Percentiles rank a stretch among this genome's conserved stretches.
These are phyloP conservation scores for Microdochium nivale DNA, from an alignment of 2,329 filamentous ascomycete genomes.

Conservation along the genomic window DNA sequence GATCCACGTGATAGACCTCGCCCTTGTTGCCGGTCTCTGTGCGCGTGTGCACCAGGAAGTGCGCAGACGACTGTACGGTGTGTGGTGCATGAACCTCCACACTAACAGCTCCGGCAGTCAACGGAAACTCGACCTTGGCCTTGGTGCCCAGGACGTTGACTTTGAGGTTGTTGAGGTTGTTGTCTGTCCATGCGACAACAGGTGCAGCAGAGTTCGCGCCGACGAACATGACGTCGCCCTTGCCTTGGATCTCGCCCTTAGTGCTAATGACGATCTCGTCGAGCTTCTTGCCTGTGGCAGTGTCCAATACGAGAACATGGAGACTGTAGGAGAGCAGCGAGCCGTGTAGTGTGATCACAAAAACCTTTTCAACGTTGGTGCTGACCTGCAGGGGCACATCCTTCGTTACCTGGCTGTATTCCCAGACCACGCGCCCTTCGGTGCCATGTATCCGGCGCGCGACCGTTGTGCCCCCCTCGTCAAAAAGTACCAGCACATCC, in stretches of 20 bases:
- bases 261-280: slow-evolving; percentile 65
- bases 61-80: slow-evolving; percentile 60
- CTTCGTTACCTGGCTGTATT: slow-evolving; percentile 58
- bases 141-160: slow-evolving; percentile 62
- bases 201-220: slow-evolving; percentile 69
- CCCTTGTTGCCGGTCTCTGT: slow-evolving; percentile 66
- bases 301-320: slow-evolving; percentile 67
- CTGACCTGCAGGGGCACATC: slow-evolving; percentile 69
- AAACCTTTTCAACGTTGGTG: slow-evolving; percentile 61
- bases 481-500: slow-evolving; percentile 63
- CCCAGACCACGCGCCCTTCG: slow-evolving; percentile 71
- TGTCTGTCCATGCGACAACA: slow-evolving; percentile 68
- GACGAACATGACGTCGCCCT: slow-evolving; percentile 62
- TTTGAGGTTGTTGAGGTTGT: slow-evolving; percentile 50
- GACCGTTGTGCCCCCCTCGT: slow-evolving; percentile 45
- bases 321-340: slow-evolving; percentile 63
- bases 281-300: slow-evolving; percentile 60
- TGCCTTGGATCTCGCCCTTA: slow-evolving; percentile 61
- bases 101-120: slow-evolving; percentile 35
- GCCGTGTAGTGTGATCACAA: slow-evolving; percentile 69
- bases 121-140: slow-evolving; percentile 43
- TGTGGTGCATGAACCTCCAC: slow-evolving; percentile 68
- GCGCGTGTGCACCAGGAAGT: slow-evolving; percentile 79
- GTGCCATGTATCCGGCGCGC: slow-evolving; percentile 66
- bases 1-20: slow-evolving; percentile 76